Base-by-base conservation (phyloP, 257 asterid species). In the Solanum pennellii region DNA sequence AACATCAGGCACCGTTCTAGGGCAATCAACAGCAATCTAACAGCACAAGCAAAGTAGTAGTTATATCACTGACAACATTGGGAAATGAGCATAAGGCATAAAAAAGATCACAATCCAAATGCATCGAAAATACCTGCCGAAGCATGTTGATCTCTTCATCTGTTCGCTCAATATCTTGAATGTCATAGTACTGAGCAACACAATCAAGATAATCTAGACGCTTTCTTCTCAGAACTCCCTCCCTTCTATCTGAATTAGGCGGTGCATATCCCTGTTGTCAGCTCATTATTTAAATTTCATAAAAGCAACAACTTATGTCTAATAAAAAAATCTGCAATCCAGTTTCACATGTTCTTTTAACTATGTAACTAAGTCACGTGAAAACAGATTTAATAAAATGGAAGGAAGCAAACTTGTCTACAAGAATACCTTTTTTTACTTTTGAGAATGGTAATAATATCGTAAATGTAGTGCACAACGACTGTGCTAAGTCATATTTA, bases 251-350 rank as follows among this genome's bases (percentile, higher is more conserved):
- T 94, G 99, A 97, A 97, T 94, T 97, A 94, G 98, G 96, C 89
- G 99, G 99, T 94, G 99, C 99, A 97, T 97, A 97, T 93, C 98
- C 99, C 99, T 96, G 98, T 95, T 91, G 94, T 93, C 98, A 92
- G 99, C 94, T 92, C 91, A 91, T 93, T 73, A 60, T 88, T 93
- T 89, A 88, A 92, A 87, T 83, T 91, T 90, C 93, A 93, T 27
- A 88, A 88, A 83, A 89, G 87, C 60, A 91, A 89, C 74, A 86
- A 86, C 62, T 33, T 79, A 79, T 79, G 65, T 79, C 84, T 79
- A 25, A 79, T 44, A 45, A 79, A 25, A 79, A 44, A 79, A 44
- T 47, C 41, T 27, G 27, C 66, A 79, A 45, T 27, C 66, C 52
- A 44, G 65, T 44, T 79, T 44, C 18, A 29, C n/a, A 27, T 56